Evolutionary conservation across 2,329 filamentous ascomycete genomes (phyloP).

Genomic region (Cercospora beticola): DNA sequence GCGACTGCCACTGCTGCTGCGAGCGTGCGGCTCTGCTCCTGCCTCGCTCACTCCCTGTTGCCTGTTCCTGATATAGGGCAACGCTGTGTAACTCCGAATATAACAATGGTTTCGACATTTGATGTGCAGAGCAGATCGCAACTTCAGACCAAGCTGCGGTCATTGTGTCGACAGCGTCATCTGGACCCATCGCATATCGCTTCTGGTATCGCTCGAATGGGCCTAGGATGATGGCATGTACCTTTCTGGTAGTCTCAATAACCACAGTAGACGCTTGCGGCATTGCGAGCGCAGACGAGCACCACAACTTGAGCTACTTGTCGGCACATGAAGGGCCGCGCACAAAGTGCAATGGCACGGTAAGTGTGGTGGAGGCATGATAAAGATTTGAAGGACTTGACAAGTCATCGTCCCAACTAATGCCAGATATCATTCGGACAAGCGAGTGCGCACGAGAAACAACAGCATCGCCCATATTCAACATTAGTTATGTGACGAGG

Average conservation of each 20-base stretch:
- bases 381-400: no score
- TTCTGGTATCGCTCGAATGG: not conserved
- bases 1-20: not conserved
- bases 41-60: not conserved
- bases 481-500: no score
- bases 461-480: no score
- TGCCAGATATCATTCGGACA: no score
- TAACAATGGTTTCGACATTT: not conserved
- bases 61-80: not conserved
- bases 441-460: no score
- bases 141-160: not conserved
- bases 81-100: not conserved
- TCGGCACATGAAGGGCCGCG: no score
- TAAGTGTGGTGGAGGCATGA: no score
- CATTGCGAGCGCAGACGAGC: not conserved
- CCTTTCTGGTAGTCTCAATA: not conserved
- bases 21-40: not conserved
- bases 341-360: no score
- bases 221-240: not conserved
- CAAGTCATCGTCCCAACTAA: no score
- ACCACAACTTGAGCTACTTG: no score
- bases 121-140: not conserved
- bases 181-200: no score
- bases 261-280: not conserved
- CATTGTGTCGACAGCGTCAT: no score